These are phyloP conservation scores for Globisporangium cederbergense DNA, from an alignment of 352 stramenopile species.

Conservation along the genomic window DNA sequence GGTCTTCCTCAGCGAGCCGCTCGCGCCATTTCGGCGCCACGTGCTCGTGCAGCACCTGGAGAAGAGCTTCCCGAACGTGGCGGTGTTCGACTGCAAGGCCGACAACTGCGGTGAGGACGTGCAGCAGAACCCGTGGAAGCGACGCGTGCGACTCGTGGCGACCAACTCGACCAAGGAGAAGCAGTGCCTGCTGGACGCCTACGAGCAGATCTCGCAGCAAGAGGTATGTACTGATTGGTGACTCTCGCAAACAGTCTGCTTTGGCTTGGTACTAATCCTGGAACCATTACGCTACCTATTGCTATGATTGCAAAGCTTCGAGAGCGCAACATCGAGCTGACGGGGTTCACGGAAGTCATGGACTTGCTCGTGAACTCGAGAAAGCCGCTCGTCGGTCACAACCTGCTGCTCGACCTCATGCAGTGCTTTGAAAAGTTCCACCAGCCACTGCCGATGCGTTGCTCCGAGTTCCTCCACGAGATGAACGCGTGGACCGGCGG, in stretches of 20 bases:
- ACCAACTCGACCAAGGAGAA: conserved; percentile 23
- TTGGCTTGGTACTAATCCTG: not conserved
- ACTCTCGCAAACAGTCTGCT: not conserved
- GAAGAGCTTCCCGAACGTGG: conserved; percentile 33
- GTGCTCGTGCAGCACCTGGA: conserved; percentile 50
- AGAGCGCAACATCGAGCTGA: conserved; percentile 50
- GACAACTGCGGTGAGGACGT: conserved; percentile 41
- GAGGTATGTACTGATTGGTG: conserved; percentile 12
- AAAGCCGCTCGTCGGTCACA: conserved; percentile 71
- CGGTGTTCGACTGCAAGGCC: conserved; percentile 59
- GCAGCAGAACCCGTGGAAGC: conserved; percentile 51
- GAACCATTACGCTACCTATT: not conserved
- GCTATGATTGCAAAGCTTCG: conserved; percentile 11
- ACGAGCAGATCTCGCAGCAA: conserved; percentile 28
- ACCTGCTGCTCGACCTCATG: conserved; percentile 79
- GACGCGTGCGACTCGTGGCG: conserved; percentile 50
- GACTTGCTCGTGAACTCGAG: conserved; percentile 37
- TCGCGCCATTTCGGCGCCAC: conserved; percentile 61
- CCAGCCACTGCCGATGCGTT: conserved; percentile 44
- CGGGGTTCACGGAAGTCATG: conserved; percentile 68
- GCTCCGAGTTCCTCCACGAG: conserved; percentile 54
- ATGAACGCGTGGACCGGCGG: conserved; percentile 47
- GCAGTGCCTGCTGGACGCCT: conserved; percentile 28
- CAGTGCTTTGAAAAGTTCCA: conserved; percentile 82
- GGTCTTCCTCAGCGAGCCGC: conserved; percentile 51